Conservation (phyloP, 2,329 filamentous ascomycete genomes). For the Talaromyces rugulosus region DNA sequence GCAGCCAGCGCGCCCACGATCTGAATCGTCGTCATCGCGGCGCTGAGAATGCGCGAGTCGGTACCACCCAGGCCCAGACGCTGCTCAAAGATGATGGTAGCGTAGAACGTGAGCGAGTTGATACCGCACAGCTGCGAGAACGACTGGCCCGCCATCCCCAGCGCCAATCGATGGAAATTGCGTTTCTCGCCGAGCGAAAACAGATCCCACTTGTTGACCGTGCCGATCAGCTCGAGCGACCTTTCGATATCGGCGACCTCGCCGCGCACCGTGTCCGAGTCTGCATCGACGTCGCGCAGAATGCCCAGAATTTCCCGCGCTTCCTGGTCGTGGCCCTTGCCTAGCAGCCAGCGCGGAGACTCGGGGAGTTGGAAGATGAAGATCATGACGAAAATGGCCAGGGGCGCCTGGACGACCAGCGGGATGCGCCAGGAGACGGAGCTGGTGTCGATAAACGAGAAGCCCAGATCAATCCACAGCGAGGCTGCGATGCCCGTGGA, state of each 20-base stretch:
- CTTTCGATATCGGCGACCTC: conserved; percentile 37
- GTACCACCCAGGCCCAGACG: conserved; percentile 15
- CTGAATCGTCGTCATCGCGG: conserved; percentile 54
- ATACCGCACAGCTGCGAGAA: conserved; percentile 36
- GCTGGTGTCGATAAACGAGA: conserved; percentile 32
- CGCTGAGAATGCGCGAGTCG: conserved; percentile 35
- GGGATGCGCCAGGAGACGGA: conserved; percentile 44
- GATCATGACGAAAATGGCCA: conserved; percentile 28
- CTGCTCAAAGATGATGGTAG: conserved; percentile 35
- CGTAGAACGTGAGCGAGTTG: conserved; percentile 35
- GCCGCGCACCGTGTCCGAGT: conserved; percentile 33
- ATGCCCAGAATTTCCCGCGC: conserved; percentile 16
- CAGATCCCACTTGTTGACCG: conserved; percentile 35
- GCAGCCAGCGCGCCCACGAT: conserved; percentile 50
- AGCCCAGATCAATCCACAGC: conserved; percentile 48
- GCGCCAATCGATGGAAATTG: conserved; percentile 29
- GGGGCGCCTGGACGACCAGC: conserved; percentile 29
- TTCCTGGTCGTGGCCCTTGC: conserved; percentile 13
- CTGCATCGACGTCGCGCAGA: conserved; percentile 39
- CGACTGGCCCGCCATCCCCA: conserved; percentile 31
- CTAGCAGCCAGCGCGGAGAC: conserved; percentile 13
- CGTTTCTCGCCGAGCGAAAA: conserved; percentile 33
- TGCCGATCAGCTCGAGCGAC: conserved; percentile 29
- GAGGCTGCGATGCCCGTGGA: conserved; percentile 42
- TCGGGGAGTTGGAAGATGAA: conserved; percentile 13